Evolutionary conservation across 1,139 yeast genomes (phyloP).

Genomic region (Casaregolazyma lundiana): DNA sequence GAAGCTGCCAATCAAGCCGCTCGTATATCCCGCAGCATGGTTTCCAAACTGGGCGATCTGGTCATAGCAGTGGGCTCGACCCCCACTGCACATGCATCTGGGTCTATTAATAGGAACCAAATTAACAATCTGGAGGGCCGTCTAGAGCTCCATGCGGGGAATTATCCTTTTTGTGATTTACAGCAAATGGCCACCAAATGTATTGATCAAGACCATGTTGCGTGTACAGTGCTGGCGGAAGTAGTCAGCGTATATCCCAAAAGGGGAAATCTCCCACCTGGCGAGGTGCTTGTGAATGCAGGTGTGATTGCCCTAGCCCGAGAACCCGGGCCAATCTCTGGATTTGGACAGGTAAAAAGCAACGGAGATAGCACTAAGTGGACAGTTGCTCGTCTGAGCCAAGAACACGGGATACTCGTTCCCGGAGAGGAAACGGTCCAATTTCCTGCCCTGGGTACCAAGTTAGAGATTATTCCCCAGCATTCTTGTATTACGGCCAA

Average conservation of each 20-base stretch:
- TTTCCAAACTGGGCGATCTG: constrained; percentile 32
- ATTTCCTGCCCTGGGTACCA: constrained; percentile 46
- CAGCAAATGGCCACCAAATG: constrained; percentile 72
- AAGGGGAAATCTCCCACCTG: constrained; percentile 47
- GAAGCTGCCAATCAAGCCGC: constrained; percentile 54
- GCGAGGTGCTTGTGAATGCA: constrained; percentile 62
- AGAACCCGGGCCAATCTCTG: constrained; percentile 49
- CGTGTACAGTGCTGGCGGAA: constrained; percentile 58
- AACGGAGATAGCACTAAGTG: constrained; percentile 38
- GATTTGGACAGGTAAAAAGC: constrained; percentile 44
- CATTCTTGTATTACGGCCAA: constrained; percentile 74
- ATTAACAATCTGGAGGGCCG: constrained; percentile 29
- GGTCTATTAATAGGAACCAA: constrained; percentile 31
- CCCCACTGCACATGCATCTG: constrained; percentile 69
- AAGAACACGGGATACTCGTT: constrained; percentile 51
- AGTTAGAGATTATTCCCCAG: constrained; percentile 58
- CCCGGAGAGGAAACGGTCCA: constrained; percentile 46
- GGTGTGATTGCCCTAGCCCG: constrained; percentile 69
- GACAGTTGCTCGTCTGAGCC: constrained; percentile 50
- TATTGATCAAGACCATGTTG: constrained; percentile 44
- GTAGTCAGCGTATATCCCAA: constrained; percentile 56
- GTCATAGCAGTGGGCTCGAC: constrained; percentile 71
- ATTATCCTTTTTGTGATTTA: constrained; percentile 66
- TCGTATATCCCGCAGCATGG: constrained; percentile 26
- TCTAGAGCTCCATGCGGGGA: constrained; percentile 76